Conservation (phyloP, 805 yeast species). For the Candida coquimbonensis region DNA sequence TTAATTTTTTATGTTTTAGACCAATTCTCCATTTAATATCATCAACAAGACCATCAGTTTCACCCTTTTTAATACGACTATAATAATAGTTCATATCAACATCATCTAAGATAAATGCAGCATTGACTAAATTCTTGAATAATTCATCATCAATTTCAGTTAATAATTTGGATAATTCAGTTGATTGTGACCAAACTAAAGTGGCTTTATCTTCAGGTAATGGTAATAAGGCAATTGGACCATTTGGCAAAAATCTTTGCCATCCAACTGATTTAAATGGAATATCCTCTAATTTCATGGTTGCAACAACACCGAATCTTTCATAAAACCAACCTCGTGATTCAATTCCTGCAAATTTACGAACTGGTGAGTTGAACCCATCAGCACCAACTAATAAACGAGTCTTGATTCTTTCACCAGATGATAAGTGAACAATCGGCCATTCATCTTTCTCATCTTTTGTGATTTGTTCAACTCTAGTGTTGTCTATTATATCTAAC, state of each 20-base stretch:
- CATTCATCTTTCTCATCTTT: conserved; percentile 42
- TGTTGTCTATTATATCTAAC: conserved; percentile 50
- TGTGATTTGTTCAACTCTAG: conserved; percentile 56
- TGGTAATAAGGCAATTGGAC: conserved; percentile 90
- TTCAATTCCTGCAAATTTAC: conserved; percentile 72
- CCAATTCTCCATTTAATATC: conserved; percentile 71
- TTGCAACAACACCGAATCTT: conserved; percentile 89
- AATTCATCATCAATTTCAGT: conserved; percentile 50
- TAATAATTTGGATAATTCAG: conserved; percentile 61
- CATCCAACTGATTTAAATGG: conserved; percentile 73
- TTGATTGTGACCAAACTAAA: conserved; percentile 87
- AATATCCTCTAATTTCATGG: conserved; percentile 66
- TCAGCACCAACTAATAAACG: conserved; percentile 91
- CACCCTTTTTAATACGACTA: conserved; percentile 30
- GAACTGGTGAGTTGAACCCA: conserved; percentile 90
- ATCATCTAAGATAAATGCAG: conserved; percentile 73
- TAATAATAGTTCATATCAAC: conserved; percentile 73
- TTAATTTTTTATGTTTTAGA: conserved; percentile 28
- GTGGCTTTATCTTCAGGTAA: conserved; percentile 83
- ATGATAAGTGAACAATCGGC: conserved; percentile 68
- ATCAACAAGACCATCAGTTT: conserved; percentile 41
- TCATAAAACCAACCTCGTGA: conserved; percentile 91
- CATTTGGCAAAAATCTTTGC: conserved; percentile 88
- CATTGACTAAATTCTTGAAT: conserved; percentile 71
- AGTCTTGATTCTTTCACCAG: conserved; percentile 58